Evolutionary conservation across 805 yeast species (phyloP), one percentile per base, ranked within the genome.

Genomic region (Saccharomycopsis sp.): DNA sequence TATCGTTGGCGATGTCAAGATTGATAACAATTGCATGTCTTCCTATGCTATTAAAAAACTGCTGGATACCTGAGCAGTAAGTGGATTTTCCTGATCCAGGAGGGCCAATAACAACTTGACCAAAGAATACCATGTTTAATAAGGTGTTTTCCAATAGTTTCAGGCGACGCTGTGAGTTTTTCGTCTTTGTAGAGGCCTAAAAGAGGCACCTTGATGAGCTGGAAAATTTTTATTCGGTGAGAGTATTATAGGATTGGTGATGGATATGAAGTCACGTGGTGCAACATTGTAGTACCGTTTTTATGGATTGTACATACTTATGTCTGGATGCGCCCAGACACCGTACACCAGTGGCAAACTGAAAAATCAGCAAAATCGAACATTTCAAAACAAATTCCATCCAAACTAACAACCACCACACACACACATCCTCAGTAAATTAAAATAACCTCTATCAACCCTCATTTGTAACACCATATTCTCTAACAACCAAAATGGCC

Each of bases 71-170:
- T 69, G 84, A 77, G 70, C 97, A 91, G 69, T 89, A 94, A 0
- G 99, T 95, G 0, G 97, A 89, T 67, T 94, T 94, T 1, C 99
- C 99, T 0, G 96, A 80, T 1, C 99, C 99, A 0, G 99, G 99
- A 0, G 99, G 98, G 0, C 99, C 99, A 44, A 94, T 90, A 8
- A 92, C 91, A 8, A 94, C 81, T 72, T 94, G 97, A 2, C 96
- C 97, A 70, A 88, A 88, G 14, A 74, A 72, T 7, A 84, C 75
- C 84, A 81, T 79, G 2, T 18, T 52, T 41, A 34, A 24, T 12
- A 20, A 29, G 37, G 37, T 5, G 37, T 29, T 29, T 29, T 29
- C 5, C 12, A 29, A 7, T 29, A 7, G 37, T 29, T n/a, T n/a
- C n/a, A n/a, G n/a, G n/a, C n/a, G 37, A 29, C 9, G 37, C 37